Conservation (phyloP, 805 yeast genomes). For the Zygosaccharomyces gambellarensis region DNA sequence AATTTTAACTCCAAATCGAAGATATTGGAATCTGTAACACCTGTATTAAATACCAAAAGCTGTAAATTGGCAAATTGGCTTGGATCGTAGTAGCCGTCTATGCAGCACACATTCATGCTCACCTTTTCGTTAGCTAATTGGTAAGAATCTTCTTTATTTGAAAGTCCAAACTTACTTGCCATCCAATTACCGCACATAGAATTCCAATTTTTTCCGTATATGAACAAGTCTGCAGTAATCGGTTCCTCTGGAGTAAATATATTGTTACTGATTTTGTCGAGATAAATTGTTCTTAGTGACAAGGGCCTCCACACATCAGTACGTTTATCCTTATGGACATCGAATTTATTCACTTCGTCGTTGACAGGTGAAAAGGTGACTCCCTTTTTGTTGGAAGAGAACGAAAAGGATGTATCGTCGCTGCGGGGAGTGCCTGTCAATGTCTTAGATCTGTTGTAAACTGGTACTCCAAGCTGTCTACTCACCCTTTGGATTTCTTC, state of each 20-base stretch:
- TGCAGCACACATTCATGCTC: constrained; percentile 21
- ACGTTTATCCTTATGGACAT: constrained; percentile 34
- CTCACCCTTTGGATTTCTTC: constrained; percentile 38
- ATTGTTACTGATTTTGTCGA: constrained; percentile 18
- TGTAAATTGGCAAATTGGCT: constrained; percentile 29
- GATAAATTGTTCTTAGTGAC: constrained; percentile 36
- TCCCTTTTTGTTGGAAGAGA: constrained; percentile 18
- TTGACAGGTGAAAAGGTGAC: constrained; percentile 22
- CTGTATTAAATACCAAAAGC: constrained; percentile 38
- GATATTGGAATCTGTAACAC: constrained; percentile 32
- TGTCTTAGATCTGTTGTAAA: constrained; percentile 19
- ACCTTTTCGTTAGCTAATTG: constrained; percentile 5
- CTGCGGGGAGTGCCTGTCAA: constrained; percentile 20
- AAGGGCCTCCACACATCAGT: constrained; percentile 47
- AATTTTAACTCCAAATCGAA: constrained; percentile 34
- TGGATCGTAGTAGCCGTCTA: constrained; percentile 24
- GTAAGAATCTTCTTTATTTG: constrained; percentile 1
- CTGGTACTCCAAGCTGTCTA: constrained; percentile 36
- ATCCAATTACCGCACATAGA: constrained; percentile 34
- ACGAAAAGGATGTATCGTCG: constrained; percentile 16
- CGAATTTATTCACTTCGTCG: constrained; percentile 31
- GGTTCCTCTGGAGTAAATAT: background rate
- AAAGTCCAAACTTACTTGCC: constrained; percentile 32
- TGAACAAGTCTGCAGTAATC: constrained; percentile 15
- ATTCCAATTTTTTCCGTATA: constrained; percentile 26